phyloP scores from a whole-genome alignment of 2,329 filamentous ascomycete species.

The Decorospora gaudefroyi region DNA sequence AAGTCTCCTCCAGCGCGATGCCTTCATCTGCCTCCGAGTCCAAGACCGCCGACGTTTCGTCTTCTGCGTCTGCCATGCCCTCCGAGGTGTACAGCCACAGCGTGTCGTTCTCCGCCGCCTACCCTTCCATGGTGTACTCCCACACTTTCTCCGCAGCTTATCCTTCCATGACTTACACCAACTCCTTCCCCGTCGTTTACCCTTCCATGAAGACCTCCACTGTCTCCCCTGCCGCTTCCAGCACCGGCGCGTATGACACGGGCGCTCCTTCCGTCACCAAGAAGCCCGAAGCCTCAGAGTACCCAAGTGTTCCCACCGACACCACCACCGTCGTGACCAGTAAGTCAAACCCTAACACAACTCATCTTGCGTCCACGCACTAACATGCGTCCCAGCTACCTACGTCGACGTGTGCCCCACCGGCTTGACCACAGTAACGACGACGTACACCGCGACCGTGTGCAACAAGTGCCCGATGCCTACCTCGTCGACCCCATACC shows the following conservation, averaged over 20 bases:
- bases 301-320: conserved; percentile 15
- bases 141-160: conserved; percentile 1
- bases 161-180: conserved; percentile 7
- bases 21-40: conserved; percentile 17
- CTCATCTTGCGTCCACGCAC: not conserved
- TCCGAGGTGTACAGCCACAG: conserved; percentile 4
- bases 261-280: conserved; percentile 20
- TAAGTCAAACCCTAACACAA: conserved; percentile 8
- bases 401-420: conserved; percentile 47
- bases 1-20: not conserved
- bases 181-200: conserved; percentile 4
- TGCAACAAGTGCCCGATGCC: conserved; percentile 31
- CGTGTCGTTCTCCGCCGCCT: conserved; percentile 1
- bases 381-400: conserved; percentile 18
- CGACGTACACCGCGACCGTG: conserved; percentile 38
- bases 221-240: conserved; percentile 11
- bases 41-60: conserved; percentile 14
- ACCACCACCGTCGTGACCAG: conserved; percentile 29
- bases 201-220: conserved; percentile 6
- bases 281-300: conserved; percentile 19
- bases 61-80: conserved; percentile 16
- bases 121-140: conserved; percentile 2
- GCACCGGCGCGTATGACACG: conserved; percentile 10
- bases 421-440: conserved; percentile 41
- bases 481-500: conserved; percentile 25